phyloP scores from a whole-genome alignment of 2,329 filamentous ascomycete species.

The Thermothelomyces thermophilus region DNA sequence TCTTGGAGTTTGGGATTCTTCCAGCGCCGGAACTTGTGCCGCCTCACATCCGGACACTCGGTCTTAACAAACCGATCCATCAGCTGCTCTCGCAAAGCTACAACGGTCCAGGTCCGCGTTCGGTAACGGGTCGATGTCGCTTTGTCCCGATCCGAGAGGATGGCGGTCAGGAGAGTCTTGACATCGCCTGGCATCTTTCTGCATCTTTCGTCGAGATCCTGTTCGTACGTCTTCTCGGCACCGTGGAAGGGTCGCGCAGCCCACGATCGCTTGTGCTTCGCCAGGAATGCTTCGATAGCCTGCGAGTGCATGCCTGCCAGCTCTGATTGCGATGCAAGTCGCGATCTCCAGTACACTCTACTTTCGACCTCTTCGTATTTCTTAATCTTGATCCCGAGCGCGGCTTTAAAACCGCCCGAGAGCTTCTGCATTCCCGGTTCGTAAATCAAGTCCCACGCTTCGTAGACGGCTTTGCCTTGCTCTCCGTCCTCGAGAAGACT shows the following conservation, averaged over 20 bases:
- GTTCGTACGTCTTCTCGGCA: slow-evolving; percentile 24
- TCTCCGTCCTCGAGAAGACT: slow-evolving; percentile 22
- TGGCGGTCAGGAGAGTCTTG: slow-evolving; percentile 18
- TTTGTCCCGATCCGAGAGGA: slow-evolving; percentile 22
- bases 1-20: slow-evolving; percentile 19
- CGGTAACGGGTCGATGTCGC: slow-evolving; percentile 22
- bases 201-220: slow-evolving; percentile 25
- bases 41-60: slow-evolving; percentile 20
- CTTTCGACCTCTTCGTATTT: slow-evolving; percentile 4
- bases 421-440: slow-evolving; percentile 12
- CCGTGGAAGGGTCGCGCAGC: slow-evolving; percentile 20
- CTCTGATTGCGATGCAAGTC: slow-evolving; percentile 22
- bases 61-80: slow-evolving; percentile 22
- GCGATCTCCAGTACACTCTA: slow-evolving; percentile 2
- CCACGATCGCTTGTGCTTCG: slow-evolving; percentile 21
- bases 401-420: slow-evolving; percentile 12
- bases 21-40: slow-evolving; percentile 22
- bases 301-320: slow-evolving; percentile 22
- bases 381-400: slow-evolving; percentile 18
- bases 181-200: slow-evolving; percentile 17
- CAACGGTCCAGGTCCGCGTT: slow-evolving; percentile 26
- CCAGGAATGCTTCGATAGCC: slow-evolving; percentile 21
- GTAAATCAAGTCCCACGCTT: slow-evolving; percentile 25
- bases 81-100: slow-evolving; percentile 23
- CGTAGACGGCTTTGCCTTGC: slow-evolving; percentile 23